Percentiles rank a stretch among this genome's conserved stretches.
These are phyloP conservation scores for Talaromyces sp. DNA, from an alignment of 2,329 filamentous ascomycete genomes.

Conservation along the genomic window DNA sequence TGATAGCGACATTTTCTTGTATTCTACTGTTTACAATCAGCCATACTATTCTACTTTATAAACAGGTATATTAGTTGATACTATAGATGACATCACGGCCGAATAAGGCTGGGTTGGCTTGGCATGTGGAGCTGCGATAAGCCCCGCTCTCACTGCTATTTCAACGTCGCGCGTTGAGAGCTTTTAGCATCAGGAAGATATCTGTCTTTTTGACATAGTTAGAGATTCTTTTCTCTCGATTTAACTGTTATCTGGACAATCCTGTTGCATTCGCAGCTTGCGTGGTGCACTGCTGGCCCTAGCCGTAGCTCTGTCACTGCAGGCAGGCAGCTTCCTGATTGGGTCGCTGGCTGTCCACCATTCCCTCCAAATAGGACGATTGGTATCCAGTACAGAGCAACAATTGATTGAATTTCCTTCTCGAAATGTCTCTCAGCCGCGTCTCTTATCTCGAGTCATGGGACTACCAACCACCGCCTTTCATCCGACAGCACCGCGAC, in stretches of 20 bases:
- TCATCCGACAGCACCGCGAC: constrained; percentile 18
- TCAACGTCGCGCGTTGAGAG: neutral
- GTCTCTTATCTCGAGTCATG: constrained; percentile 40
- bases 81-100: neutral
- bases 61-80: neutral
- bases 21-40: neutral
- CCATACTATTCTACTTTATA: neutral
- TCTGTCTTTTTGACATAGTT: neutral
- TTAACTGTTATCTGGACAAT: neutral
- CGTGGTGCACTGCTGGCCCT: neutral
- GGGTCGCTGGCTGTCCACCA: too few species aligned
- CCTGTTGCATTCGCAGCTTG: neutral
- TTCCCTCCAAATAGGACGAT: too few species aligned
- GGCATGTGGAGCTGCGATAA: neutral
- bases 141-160: neutral
- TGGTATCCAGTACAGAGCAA: too few species aligned
- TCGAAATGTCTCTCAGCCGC: constrained; percentile 36
- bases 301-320: neutral
- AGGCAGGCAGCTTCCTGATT: neutral
- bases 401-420: too few species aligned
- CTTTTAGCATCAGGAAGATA: neutral
- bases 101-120: neutral
- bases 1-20: neutral
- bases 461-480: constrained; percentile 28
- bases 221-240: too few species aligned